phyloP scores from a whole-genome alignment of 2,329 filamentous ascomycete species.

The Ascosphaera apis region DNA sequence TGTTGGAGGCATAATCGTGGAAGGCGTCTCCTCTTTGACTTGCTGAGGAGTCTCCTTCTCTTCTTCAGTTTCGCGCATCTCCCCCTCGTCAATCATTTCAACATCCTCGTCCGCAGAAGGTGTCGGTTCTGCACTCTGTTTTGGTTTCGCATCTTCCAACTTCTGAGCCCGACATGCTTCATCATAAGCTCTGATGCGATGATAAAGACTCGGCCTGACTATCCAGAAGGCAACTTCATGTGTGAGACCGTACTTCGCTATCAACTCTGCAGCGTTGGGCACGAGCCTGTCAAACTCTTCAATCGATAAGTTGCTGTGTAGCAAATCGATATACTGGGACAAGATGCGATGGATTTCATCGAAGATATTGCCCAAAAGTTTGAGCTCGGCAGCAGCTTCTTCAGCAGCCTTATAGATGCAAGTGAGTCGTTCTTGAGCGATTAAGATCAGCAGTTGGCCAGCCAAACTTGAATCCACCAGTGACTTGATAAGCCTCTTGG shows the following conservation, averaged over 20 bases:
- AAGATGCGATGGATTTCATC: constrained; percentile 78
- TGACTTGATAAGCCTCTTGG: constrained; percentile 56
- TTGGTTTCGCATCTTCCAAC: constrained; percentile 10
- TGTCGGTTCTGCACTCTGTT: constrained; percentile 8
- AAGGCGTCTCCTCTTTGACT: constrained; percentile 6
- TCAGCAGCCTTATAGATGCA: constrained; percentile 55
- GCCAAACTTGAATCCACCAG: constrained; percentile 57
- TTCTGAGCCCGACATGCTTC: too few species aligned
- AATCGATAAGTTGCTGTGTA: constrained; percentile 54
- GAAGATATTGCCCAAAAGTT: constrained; percentile 65
- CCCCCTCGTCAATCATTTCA: constrained; percentile 13
- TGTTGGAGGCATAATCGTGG: constrained; percentile 4
- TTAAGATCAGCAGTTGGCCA: constrained; percentile 62
- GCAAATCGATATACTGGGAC: constrained; percentile 68
- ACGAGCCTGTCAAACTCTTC: constrained; percentile 59
- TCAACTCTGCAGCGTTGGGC: constrained; percentile 49
- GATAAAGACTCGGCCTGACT: constrained; percentile 48
- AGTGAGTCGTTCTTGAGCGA: constrained; percentile 75
- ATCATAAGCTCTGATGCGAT: constrained; percentile 30
- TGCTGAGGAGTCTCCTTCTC: constrained; percentile 8
- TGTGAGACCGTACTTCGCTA: constrained; percentile 58
- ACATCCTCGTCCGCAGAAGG: constrained; percentile 8
- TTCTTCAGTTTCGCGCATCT: constrained; percentile 15
- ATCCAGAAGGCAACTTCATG: constrained; percentile 69
- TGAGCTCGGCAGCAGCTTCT: constrained; percentile 48